Base-by-base conservation (phyloP, 2,329 filamentous ascomycete species). In the Scedosporium minutisporum region DNA sequence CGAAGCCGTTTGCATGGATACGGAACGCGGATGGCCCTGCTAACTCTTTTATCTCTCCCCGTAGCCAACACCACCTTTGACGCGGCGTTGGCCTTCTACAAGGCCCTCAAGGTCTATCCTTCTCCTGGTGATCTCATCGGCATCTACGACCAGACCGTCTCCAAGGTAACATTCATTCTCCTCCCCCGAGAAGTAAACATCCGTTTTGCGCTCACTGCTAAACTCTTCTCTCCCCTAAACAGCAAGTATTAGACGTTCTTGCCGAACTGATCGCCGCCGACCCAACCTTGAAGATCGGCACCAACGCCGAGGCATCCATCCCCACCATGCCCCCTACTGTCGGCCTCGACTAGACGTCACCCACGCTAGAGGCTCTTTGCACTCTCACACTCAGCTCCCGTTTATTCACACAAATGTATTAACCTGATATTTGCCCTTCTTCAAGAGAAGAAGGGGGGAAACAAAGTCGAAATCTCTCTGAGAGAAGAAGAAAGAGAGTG, bases 211-310 rank as follows among this genome's bases (percentile, higher is more conserved):
- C 16, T 14, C 21, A 27, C 44, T 12, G 57, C 68, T 72, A 64
- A 73, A 65, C 48, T 41, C 18, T 27, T 53, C 4, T 42, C 29
- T 41, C 10, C 6, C 33, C 16, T n/a, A 12, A 18, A 42, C 67
- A 95, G 89, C 87, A 93, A 66, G 90, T 97, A 70, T 87, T 99
- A 69, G 93, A 99, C 76, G 88, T 97, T 70, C 87, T 99, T 66
- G 95, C 95, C 68, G 91, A 97, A 79, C 97, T 99, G 91, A 96
- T 99, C 71, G 93, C 93, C 67, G 86, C 93, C 75, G 95, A 97
- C 78, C 85, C 88, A 66, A 86, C 80, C 66, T 79, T 91, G 68
- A 84, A 87, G 68, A 81, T 90, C 66, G 84, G 77, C 63, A 67
- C 75, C 61, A 72, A 71, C 63, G 70, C 73, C 61, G 66, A 55